A percentile compares a stretch with the other conserved stretches of the same genome.
phyloP scores from a whole-genome alignment of 108 stramenopile species.

The Fistulifera pelliculosa region DNA sequence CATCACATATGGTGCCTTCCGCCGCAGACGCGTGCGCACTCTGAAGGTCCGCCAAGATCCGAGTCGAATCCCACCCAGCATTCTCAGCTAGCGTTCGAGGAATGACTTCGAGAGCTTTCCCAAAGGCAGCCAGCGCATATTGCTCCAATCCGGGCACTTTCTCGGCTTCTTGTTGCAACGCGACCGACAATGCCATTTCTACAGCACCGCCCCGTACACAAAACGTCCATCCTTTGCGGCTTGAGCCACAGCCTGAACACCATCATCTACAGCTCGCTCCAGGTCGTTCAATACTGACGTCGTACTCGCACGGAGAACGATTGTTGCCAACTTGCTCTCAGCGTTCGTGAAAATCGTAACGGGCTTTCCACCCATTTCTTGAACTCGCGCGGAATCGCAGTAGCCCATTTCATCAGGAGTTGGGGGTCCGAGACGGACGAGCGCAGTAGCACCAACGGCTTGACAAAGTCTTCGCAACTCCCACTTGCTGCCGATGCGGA shows the following conservation, averaged over 20 bases:
- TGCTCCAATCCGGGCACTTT: conserved; percentile 94
- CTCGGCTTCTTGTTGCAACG: conserved; percentile 75
- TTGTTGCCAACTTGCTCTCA: conserved; percentile 81
- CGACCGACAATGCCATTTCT: conserved; percentile 87
- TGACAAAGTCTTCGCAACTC: conserved; percentile 93
- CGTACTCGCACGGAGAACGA: conserved; percentile 92
- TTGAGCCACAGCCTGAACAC: conserved; percentile 81
- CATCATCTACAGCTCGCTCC: conserved; percentile 96
- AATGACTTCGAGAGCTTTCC: conserved; percentile 93
- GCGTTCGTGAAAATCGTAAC: conserved; percentile 85
- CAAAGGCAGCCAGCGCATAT: conserved; percentile 96
- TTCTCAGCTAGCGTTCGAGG: conserved; percentile 94
- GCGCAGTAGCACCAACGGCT: conserved; percentile 90
- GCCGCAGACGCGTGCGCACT: conserved; percentile 88
- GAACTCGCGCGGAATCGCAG: conserved; percentile 57
- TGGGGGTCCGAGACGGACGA: conserved; percentile 91
- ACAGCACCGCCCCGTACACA: conserved; percentile 92
- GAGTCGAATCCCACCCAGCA: conserved; percentile 86
- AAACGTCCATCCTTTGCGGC: conserved; percentile 86
- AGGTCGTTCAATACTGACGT: conserved; percentile 88
- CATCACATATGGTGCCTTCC: conserved; percentile 22
- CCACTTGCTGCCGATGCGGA: conserved; percentile 94
- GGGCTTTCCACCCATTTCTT: conserved; percentile 86
- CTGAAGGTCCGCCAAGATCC: conserved; percentile 71
- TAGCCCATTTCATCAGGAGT: conserved; percentile 96